Evolutionary conservation across 768 basidiomycete species (phyloP).

Genomic region (Tephrocybe sp.): DNA sequence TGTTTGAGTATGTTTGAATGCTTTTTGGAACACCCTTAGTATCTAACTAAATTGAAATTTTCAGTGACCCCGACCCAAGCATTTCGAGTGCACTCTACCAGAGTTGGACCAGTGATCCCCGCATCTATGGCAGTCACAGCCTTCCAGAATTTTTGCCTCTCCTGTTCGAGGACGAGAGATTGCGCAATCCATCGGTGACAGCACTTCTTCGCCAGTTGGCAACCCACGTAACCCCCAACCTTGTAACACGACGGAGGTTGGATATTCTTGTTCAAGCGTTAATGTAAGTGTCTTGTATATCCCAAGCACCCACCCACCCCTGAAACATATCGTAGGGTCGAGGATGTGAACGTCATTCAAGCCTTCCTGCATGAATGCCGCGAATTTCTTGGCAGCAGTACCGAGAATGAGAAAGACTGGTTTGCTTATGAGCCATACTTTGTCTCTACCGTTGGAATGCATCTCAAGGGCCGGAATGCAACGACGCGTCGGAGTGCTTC

Average conservation of each 20-base stretch:
- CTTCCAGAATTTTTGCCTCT: conserved; percentile 16
- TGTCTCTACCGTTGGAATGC: conserved; percentile 10
- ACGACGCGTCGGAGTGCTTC: conserved; percentile 12
- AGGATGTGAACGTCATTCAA: conserved; percentile 6
- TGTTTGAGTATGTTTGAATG: conserved; percentile 18
- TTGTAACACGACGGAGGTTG: conserved; percentile 6
- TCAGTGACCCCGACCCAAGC: conserved; percentile 18
- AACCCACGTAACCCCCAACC: conserved; percentile 12
- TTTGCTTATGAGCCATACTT: conserved; percentile 14
- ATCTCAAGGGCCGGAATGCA: conserved; percentile 14
- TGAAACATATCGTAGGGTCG: conserved; percentile 7
- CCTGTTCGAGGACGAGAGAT: conserved; percentile 10
- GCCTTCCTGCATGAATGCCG: conserved; percentile 15
- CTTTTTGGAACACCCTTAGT: background rate
- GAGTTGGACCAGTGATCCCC: conserved; percentile 12
- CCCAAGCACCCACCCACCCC: background rate
- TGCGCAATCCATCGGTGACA: conserved; percentile 12
- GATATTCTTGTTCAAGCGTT: conserved; percentile 16
- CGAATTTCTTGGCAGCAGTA: conserved; percentile 2
- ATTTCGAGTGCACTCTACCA: conserved; percentile 16
- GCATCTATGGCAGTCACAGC: conserved; percentile 4
- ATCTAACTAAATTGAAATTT: background rate
- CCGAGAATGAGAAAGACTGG: conserved; percentile 16
- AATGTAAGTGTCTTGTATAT: conserved; percentile 5
- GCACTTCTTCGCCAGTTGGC: conserved; percentile 17